Base-by-base conservation (phyloP, 345 rosid genomes). In the Hibiscus mutabilis region DNA sequence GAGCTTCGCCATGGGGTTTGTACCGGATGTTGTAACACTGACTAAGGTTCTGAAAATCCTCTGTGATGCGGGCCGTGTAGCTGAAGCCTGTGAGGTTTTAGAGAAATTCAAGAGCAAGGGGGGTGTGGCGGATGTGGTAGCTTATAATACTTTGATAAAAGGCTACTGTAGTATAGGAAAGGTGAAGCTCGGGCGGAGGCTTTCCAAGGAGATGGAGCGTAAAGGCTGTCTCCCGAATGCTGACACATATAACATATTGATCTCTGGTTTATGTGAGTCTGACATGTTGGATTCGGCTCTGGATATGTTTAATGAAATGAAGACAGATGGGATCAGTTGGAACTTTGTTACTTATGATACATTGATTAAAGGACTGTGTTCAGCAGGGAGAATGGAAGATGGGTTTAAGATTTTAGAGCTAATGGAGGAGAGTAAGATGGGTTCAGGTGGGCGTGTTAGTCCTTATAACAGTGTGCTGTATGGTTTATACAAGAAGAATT, bases 171-270 rank as follows among this genome's bases (percentile, higher is more conserved):
- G 78, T 14, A 16, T 84, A 61, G 86, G 92, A 60, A 94, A 91
- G 79, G 75, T 77, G 42, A 88, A 79, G 81, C 86, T 85, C 1
- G 95, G 89, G 37, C 77, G 42, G 46, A 65, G 83, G 6, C 85
- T 89, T 73, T 73, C 90, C 66, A 81, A 81, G 69, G 89, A 86
- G 83, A 91, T 94, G 97, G 97, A 91, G 79, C 77, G 79, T 42
- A 87, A 86, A 35, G 97, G 96, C 4, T 82, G 93, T 66, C 89
- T 94, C 75, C 87, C 96, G 4, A 90, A 88, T 79, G 89, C 68
- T 3, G 91, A 87, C 62, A 85, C 95, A 8, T 90, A 87, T 71
- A 91, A 90, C 69, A 59, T 71, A 73, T 77, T 91, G 74, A 90
- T 94, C 25, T 68, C 82, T 18, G 93, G 96, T 24, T 90, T 80